Evolutionary conservation across 1,284 basidiomycete genomes (phyloP), one percentile per base, ranked within the genome.

Genomic region (Sporisorium exsertum): DNA sequence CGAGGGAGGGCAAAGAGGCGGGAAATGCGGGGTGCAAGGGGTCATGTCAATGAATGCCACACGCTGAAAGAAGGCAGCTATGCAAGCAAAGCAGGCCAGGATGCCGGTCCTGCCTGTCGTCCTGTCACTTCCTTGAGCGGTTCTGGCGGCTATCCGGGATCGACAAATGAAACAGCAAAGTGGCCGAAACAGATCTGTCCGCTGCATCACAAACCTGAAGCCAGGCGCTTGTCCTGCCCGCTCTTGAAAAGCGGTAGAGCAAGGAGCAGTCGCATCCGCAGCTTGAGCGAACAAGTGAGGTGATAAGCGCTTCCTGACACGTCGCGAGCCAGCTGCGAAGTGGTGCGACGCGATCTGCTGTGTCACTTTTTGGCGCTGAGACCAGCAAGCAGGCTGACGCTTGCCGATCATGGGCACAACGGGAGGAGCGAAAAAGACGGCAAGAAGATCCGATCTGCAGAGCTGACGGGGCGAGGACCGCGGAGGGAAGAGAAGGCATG

Each of bases 21-120:
- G 61, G 63, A 66, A 72, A 72, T 66, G 69, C 64, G 59, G 63
- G 64, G 69, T 66, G 69, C 69, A 72, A 72, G 69, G 69, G 59
- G 69, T 72, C 63, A 72, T 46, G 69, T 72, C 63, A 72, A 72
- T 72, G 69, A 62, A 66, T 72, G 63, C 56, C 58, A 56, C 46
- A 32, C 50, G 59, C 58, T 53, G 29, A 46, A n/a, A 40, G 33
- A 54, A 53, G 59, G 29, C 40, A 51, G 51, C 51, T 37, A 43
- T 55, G 65, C 60, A 63, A 40, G 35, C 6, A 35, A 22, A 58
- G 46, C 49, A 46, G 46, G 24, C 26, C 53, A 43, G 42, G 29
- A 46, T 32, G 40, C 24, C 53, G 24, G 27, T 46, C 5, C 20
- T 22, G 20, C n/a, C 54, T 33, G 29, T 24, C 20, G 13, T 46